Percentiles rank a stretch among this genome's conserved stretches.
phyloP scores from a whole-genome alignment of 768 basidiomycete genomes.

The Sistotremastrum suecicum region DNA sequence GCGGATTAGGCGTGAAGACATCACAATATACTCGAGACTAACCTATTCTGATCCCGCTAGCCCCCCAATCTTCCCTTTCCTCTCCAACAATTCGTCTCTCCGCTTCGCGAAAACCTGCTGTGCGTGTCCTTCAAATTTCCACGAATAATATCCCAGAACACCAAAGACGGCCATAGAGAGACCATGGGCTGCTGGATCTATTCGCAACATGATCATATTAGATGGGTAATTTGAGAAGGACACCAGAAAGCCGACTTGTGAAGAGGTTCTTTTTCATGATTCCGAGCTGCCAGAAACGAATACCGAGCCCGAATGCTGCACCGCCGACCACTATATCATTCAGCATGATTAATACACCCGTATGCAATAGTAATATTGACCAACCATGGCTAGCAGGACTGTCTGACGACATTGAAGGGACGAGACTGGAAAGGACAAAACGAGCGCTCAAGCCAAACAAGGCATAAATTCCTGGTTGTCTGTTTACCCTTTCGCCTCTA shows the following conservation, averaged over 20 bases:
- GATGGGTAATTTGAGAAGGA: conserved; percentile 1
- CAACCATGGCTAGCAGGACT: background rate
- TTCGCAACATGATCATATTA: background rate
- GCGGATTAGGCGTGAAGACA: too few relatives aligned
- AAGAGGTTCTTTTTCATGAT: conserved; percentile 71
- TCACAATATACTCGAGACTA: too few relatives aligned
- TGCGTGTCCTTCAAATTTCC: conserved; percentile 51
- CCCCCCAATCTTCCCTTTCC: conserved; percentile 23
- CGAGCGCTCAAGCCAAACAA: background rate
- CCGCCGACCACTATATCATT: conserved; percentile 62
- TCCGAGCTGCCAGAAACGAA: conserved; percentile 75
- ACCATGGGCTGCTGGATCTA: conserved; percentile 63
- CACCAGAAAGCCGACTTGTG: conserved; percentile 45
- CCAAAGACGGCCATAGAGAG: conserved; percentile 60
- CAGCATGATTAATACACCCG: conserved; percentile 34
- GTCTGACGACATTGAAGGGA: background rate
- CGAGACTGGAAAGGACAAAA: background rate
- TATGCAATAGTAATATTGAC: background rate
- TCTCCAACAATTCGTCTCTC: conserved; percentile 41
- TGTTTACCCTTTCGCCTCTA: conserved; percentile 7
- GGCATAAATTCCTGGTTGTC: conserved; percentile 13
- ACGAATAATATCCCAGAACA: conserved; percentile 61
- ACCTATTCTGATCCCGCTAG: conserved; percentile 19
- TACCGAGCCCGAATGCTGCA: conserved; percentile 69
- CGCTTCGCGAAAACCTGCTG: conserved; percentile 48